phyloP scores from a whole-genome alignment of 441 rosid species.

The Corymbia calophylla region DNA sequence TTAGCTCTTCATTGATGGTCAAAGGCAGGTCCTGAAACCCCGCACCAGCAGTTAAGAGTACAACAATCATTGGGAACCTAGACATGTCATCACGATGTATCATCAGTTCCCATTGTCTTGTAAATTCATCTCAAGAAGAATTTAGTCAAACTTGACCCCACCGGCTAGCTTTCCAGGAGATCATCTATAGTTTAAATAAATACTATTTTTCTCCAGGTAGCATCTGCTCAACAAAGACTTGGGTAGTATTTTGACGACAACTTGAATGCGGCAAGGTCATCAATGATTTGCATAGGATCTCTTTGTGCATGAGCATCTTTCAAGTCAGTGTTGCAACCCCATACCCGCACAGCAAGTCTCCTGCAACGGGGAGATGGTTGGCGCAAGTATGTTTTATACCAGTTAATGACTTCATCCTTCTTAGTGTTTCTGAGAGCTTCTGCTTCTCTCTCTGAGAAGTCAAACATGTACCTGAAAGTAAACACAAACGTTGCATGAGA shows the following conservation, averaged over 20 bases:
- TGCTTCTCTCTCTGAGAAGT: conserved; percentile 63
- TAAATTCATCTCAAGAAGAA: neutral
- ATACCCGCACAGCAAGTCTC: conserved; percentile 71
- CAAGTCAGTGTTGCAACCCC: conserved; percentile 79
- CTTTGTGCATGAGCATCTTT: conserved; percentile 32
- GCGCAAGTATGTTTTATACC: conserved; percentile 68
- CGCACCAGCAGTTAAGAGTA: neutral
- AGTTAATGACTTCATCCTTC: conserved; percentile 56
- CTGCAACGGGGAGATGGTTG: conserved; percentile 68
- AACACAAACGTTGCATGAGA: neutral
- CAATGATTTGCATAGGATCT: conserved; percentile 31
- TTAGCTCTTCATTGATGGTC: neutral
- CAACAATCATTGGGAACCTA: neutral
- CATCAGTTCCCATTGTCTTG: neutral
- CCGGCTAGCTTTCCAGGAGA: neutral
- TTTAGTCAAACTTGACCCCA: neutral
- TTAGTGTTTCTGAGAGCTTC: conserved; percentile 52
- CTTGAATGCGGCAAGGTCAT: conserved; percentile 53
- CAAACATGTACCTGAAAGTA: conserved; percentile 70
- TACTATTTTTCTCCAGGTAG: neutral
- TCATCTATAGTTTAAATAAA: neutral
- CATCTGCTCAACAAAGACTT: conserved; percentile 35
- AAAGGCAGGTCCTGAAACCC: neutral
- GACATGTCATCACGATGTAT: neutral
- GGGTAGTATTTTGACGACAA: conserved; percentile 55